Evolutionary conservation across 2,329 filamentous ascomycete species (phyloP).

Genomic region (Pseudohalonectria lignicola): DNA sequence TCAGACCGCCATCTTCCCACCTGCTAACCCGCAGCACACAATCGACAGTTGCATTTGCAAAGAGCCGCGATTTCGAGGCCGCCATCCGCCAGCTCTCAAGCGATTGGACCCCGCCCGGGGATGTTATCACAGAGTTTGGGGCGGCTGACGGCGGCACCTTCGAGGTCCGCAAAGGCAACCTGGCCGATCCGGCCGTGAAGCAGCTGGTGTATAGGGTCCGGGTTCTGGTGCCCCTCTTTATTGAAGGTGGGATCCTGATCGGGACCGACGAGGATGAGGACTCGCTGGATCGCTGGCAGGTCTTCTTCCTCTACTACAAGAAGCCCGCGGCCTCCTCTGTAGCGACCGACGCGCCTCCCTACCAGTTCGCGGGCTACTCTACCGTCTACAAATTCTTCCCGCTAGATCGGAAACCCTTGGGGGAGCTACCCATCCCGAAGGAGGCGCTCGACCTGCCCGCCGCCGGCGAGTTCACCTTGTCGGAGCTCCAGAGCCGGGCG

Average conservation of each 20-base stretch:
- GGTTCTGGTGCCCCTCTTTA: slow-evolving; percentile 74
- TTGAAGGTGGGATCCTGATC: slow-evolving; percentile 82
- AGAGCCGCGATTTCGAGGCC: slow-evolving; percentile 50
- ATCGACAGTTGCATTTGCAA: slow-evolving; percentile 52
- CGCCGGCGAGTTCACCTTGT: no score
- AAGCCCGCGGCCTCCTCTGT: slow-evolving; percentile 22
- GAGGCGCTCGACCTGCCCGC: slow-evolving; percentile 24
- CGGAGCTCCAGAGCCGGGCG: slow-evolving; percentile 58
- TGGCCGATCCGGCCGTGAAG: slow-evolving; percentile 59
- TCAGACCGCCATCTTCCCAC: no score
- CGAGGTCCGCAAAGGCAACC: slow-evolving; percentile 73
- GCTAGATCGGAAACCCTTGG: slow-evolving; percentile 26
- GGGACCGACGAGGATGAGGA: slow-evolving; percentile 53
- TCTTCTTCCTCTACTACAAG: slow-evolving; percentile 72
- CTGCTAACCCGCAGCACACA: no score
- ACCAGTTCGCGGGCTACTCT: slow-evolving; percentile 78
- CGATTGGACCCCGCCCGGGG: slow-evolving; percentile 63
- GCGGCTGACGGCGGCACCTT: slow-evolving; percentile 49
- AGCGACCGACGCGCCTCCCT: slow-evolving; percentile 33
- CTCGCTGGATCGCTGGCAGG: slow-evolving; percentile 70
- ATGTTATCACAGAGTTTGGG: slow-evolving; percentile 53
- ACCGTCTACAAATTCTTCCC: slow-evolving; percentile 84
- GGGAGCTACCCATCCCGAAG: no score
- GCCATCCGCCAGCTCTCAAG: slow-evolving; percentile 35
- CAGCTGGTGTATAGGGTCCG: slow-evolving; percentile 71